Conservation (phyloP, 345 rosid species). For the Syzygium aqueum region DNA sequence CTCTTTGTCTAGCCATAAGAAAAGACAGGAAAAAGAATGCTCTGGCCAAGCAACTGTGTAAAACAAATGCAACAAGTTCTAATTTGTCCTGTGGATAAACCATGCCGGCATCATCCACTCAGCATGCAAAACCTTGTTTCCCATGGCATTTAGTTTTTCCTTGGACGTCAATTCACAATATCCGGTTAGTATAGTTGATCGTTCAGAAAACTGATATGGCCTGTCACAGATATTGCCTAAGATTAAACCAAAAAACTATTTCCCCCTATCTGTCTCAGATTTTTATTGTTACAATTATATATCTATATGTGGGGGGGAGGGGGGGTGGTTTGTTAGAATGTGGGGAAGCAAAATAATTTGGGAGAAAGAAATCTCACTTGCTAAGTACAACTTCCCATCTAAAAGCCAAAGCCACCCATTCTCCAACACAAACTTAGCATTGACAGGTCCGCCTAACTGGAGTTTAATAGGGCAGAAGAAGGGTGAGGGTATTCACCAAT, state of each 20-base stretch:
- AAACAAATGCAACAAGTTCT: neutral
- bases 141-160: neutral
- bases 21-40: neutral
- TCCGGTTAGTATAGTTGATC: neutral
- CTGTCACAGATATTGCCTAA: neutral
- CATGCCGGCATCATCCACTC: neutral
- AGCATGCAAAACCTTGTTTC: neutral
- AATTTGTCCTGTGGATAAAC: neutral
- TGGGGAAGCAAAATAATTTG: neutral
- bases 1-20: neutral
- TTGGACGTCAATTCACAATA: neutral
- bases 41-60: neutral
- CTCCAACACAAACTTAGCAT: conserved; percentile 71
- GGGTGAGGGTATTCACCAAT: conserved; percentile 49
- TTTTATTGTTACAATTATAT: no score
- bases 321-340: neutral
- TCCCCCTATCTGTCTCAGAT: neutral
- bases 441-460: conserved; percentile 52
- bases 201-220: neutral
- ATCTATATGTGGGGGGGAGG: neutral
- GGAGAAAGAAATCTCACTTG: conserved; percentile 32
- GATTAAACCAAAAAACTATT: neutral
- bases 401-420: conserved; percentile 53
- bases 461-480: conserved; percentile 48
- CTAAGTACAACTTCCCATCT: conserved; percentile 57